Base-by-base conservation (phyloP, 2,329 filamentous ascomycete species). In the Pseudofabraea citricarpa region DNA sequence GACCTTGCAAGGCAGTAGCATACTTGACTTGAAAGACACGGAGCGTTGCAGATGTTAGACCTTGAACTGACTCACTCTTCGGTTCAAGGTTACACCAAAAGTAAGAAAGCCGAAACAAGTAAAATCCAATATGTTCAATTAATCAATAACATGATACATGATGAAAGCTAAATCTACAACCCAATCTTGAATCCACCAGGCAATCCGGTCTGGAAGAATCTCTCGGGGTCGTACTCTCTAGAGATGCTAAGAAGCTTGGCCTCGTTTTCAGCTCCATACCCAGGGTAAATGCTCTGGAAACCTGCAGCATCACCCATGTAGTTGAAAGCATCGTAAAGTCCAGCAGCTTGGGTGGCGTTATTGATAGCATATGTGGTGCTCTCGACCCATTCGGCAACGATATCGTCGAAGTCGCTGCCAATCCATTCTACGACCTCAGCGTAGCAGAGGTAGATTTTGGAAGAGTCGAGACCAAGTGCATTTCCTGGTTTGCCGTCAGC, bases 231-330 rank as follows among this genome's bases (percentile, higher is more conserved):
- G 22, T 36, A 36, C 20, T 20, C 15, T n/a, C 18, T 19, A 6
- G 35, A 36, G 35, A 36, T 21, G 10, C 10, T 13, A 2, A 36
- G 20, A 36, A 36, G 35, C 18, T 21, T 22, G 6, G 7, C 35
- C 18, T 36, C 35, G 22, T 36, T 36, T 20, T 23, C 35, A 36
- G 15, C 18, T 20, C 35, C 41, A 19, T 44, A 29, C n/a, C 35
- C 41, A 19, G 21, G n/a, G 13, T 26, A 26, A 6, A 24, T 32
- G 16, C 15, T 21, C 24, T 67, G 64, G 16, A 50, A 53, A 8
- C 41, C 40, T 15, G 57, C 55, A 2, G 62, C 62, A 42, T 67
- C 66, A 45, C 66, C 64, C 18, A 65, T 49, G 48, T 65, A 67
- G 27, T 71, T 51, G 23, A 61, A 69, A 1, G 59, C 58, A 36